Percentiles rank a stretch among this genome's conserved stretches.
Evolutionary conservation across 176 grass and related monocot genomes (phyloP).

Genomic region (Paspalum vaginatum): DNA sequence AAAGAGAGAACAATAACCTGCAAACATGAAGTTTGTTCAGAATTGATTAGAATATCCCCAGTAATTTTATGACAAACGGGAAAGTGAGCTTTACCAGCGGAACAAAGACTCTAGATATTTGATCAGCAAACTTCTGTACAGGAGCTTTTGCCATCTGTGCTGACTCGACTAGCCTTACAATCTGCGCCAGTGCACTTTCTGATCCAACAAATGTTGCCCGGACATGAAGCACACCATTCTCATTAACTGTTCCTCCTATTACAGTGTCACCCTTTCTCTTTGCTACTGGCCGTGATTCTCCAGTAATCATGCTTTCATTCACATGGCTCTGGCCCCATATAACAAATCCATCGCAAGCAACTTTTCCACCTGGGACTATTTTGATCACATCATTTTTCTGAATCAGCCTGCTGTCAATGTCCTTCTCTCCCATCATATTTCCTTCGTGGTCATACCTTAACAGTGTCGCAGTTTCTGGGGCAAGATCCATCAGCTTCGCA

Average conservation of each 20-base stretch:
- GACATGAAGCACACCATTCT: constrained; percentile 94
- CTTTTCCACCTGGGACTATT: constrained; percentile 83
- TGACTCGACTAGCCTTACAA: constrained; percentile 86
- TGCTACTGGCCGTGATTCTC: constrained; percentile 82
- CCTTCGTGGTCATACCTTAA: constrained; percentile 65
- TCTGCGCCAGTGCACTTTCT: constrained; percentile 84
- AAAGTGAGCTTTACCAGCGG: constrained; percentile 65
- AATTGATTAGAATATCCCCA: neutral
- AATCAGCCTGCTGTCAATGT: constrained; percentile 86
- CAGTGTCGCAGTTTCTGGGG: constrained; percentile 77
- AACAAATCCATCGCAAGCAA: constrained; percentile 96
- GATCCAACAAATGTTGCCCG: constrained; percentile 86
- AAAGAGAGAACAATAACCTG: constrained; percentile 80
- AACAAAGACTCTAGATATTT: constrained; percentile 92
- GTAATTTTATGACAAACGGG: constrained; percentile 16
- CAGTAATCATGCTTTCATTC: constrained; percentile 99
- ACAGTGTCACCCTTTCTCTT: constrained; percentile 89
- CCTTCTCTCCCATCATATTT: constrained; percentile 67
- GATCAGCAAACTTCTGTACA: constrained; percentile 92
- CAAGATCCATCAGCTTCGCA: constrained; percentile 93
- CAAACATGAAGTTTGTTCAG: constrained; percentile 37
- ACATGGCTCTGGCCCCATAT: constrained; percentile 97
- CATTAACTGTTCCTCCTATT: constrained; percentile 90
- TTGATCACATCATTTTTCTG: constrained; percentile 99
- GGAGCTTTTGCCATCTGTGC: constrained; percentile 99